A percentile compares a stretch with the other conserved stretches of the same genome.
phyloP scores from a whole-genome alignment of 768 basidiomycete genomes.

The Pisolithus sp. region DNA sequence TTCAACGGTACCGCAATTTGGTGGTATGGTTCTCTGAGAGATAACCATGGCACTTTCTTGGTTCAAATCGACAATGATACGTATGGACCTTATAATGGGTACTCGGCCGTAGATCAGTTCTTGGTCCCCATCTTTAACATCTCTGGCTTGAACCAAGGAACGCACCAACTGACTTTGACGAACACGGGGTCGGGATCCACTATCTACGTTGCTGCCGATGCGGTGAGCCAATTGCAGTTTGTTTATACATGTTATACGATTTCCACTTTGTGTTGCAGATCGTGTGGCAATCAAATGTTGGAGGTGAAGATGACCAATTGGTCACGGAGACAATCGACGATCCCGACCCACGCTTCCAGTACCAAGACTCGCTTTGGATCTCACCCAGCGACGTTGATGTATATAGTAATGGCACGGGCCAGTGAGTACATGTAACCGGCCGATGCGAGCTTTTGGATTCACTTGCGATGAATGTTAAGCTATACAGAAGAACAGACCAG shows the following conservation, averaged over 20 bases:
- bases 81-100: slow-evolving; percentile 26
- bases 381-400: slow-evolving; percentile 27
- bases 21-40: slow-evolving; percentile 44
- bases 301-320: slow-evolving; percentile 10
- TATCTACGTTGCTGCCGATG: slow-evolving; percentile 41
- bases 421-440: slow-evolving; percentile 18
- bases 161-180: slow-evolving; percentile 31
- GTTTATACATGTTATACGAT: not conserved
- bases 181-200: slow-evolving; percentile 27
- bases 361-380: slow-evolving; percentile 31
- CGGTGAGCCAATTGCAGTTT: slow-evolving; percentile 20
- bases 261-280: slow-evolving; percentile 10
- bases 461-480: slow-evolving; percentile 14
- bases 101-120: slow-evolving; percentile 22
- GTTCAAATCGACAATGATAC: slow-evolving; percentile 35
- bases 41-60: slow-evolving; percentile 40
- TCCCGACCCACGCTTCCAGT: slow-evolving; percentile 32
- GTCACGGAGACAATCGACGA: slow-evolving; percentile 25
- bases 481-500: slow-evolving; percentile 28
- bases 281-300: slow-evolving; percentile 24
- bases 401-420: slow-evolving; percentile 39
- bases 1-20: slow-evolving; percentile 47
- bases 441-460: too few relatives aligned
- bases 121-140: slow-evolving; percentile 37
- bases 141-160: slow-evolving; percentile 25